Evolutionary conservation across 352 stramenopile species (phyloP).

Genomic region (Phytophthora sansomeana): DNA sequence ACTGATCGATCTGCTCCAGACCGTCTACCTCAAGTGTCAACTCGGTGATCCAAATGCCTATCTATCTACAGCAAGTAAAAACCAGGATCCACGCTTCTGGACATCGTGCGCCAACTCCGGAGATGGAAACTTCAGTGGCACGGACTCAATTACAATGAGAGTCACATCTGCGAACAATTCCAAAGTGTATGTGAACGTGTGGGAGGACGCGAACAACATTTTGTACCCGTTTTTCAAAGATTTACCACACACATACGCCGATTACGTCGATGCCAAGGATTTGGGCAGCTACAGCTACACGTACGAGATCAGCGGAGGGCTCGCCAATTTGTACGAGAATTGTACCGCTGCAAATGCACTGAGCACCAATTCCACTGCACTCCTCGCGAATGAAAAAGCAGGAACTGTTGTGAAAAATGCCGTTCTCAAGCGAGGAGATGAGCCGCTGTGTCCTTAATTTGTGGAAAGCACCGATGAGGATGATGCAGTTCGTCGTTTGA

Average conservation of each 20-base stretch:
- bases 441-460: conserved; percentile 17
- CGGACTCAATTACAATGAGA: conserved; percentile 43
- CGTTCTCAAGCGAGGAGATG: conserved; percentile 2
- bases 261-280: conserved; percentile 59
- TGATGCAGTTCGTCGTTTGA: conserved; percentile 39
- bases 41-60: conserved; percentile 29
- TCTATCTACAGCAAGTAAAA: conserved; percentile 35
- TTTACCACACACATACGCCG: conserved; percentile 43
- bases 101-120: conserved; percentile 33
- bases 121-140: conserved; percentile 28
- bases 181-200: conserved; percentile 45
- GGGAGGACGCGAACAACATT: conserved; percentile 39
- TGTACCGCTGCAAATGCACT: conserved; percentile 51
- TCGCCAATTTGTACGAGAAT: conserved; percentile 58
- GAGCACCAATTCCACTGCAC: background rate
- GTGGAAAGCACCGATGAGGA: conserved; percentile 27
- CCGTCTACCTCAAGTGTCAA: conserved; percentile 68
- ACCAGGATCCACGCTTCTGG: conserved; percentile 46
- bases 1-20: conserved; percentile 52
- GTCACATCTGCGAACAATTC: conserved; percentile 8
- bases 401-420: conserved; percentile 6
- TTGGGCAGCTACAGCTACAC: conserved; percentile 63
- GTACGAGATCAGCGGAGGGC: conserved; percentile 51
- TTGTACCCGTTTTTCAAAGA: conserved; percentile 74
- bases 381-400: conserved; percentile 6